These are phyloP conservation scores for Colletotrichum brevisporum DNA, from an alignment of 2,329 filamentous ascomycete genomes.

Conservation along the genomic window DNA sequence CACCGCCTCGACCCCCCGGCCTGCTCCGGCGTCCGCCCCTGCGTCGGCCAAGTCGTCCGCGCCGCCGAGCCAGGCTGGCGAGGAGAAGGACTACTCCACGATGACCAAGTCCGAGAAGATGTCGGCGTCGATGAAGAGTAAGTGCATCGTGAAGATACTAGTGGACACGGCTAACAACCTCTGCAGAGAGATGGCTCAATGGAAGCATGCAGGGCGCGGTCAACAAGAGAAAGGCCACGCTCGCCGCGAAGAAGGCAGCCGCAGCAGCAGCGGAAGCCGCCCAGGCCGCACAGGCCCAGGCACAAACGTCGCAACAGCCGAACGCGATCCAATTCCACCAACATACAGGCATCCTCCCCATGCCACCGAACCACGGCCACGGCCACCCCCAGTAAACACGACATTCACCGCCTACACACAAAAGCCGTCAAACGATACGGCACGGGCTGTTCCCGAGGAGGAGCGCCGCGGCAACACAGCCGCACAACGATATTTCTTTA, in stretches of 20 bases:
- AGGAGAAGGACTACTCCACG: constrained; percentile 70
- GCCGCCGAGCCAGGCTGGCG: constrained; percentile 43
- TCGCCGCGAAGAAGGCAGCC: constrained; percentile 70
- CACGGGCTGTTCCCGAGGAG: not conserved
- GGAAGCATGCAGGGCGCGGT: constrained; percentile 74
- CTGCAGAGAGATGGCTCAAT: constrained; percentile 69
- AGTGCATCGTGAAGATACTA: constrained; percentile 44
- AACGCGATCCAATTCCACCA: constrained; percentile 29
- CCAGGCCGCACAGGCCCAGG: constrained; percentile 5
- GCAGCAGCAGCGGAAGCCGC: constrained; percentile 52
- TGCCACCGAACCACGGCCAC: constrained; percentile 14
- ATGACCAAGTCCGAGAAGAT: constrained; percentile 78
- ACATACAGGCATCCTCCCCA: constrained; percentile 24
- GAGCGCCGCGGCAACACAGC: not conserved
- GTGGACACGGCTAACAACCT: constrained; percentile 44
- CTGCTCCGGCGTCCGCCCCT: constrained; percentile 36
- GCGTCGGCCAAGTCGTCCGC: constrained; percentile 39
- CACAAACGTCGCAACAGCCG: constrained; percentile 19
- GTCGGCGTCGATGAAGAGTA: constrained; percentile 76
- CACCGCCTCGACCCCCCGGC: constrained; percentile 28
- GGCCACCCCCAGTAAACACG: not conserved
- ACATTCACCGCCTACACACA: not conserved
- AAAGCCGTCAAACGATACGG: not conserved
- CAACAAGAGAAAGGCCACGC: constrained; percentile 71
- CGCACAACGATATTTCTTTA: constrained; percentile 13